Conservation (phyloP, 306 rosid species). For the Vigna nakashimae region DNA sequence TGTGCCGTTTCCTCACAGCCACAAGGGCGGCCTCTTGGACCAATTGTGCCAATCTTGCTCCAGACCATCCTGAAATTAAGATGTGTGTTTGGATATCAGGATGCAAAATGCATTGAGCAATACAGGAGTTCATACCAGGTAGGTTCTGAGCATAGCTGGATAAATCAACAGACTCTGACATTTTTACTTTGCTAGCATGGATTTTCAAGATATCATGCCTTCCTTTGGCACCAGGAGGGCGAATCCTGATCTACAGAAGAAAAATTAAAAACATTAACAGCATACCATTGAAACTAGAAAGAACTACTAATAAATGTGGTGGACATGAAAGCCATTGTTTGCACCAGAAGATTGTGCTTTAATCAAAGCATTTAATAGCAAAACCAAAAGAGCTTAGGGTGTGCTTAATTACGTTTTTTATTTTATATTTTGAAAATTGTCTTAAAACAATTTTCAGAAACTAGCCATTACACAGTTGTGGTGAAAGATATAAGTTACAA, state of each 20-base stretch:
- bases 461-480: not conserved
- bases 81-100: slow-evolving; percentile 42
- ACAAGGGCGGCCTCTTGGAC: slow-evolving; percentile 99
- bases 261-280: slow-evolving; percentile 43
- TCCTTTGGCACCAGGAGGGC: slow-evolving; percentile 89
- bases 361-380: slow-evolving; percentile 36
- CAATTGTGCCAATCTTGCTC: slow-evolving; percentile 93
- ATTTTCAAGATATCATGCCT: slow-evolving; percentile 90
- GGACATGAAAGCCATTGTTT: slow-evolving; percentile 23
- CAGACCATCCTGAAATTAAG: slow-evolving; percentile 84
- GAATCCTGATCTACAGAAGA: slow-evolving; percentile 77
- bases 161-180: slow-evolving; percentile 88
- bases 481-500: not conserved
- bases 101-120: slow-evolving; percentile 23
- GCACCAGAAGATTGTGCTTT: not conserved
- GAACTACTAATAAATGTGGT: slow-evolving; percentile 31
- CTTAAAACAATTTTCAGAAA: not conserved
- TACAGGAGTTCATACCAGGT: slow-evolving; percentile 67
- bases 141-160: slow-evolving; percentile 85
- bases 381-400: slow-evolving; percentile 32
- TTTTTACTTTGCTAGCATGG: slow-evolving; percentile 91
- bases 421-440: not conserved
- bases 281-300: slow-evolving; percentile 32
- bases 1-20: slow-evolving; percentile 90
- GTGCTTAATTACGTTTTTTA: not conserved